A percentile compares a stretch with the other conserved stretches of the same genome.
These are phyloP conservation scores for Cucurbitaria berberidis DNA, from an alignment of 2,329 filamentous ascomycete species.

Conservation along the genomic window DNA sequence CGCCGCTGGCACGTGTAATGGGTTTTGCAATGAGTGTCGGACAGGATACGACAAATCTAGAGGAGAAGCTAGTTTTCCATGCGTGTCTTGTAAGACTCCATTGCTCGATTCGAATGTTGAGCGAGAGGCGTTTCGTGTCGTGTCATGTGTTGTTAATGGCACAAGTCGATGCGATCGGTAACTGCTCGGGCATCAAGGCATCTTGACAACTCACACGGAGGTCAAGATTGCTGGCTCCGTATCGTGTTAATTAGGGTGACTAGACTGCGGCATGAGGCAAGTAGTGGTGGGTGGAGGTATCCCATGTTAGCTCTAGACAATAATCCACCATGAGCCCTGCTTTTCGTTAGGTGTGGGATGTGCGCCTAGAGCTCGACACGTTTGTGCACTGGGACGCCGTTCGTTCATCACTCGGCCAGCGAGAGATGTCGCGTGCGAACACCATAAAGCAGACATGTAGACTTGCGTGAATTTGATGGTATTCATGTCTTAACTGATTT, in stretches of 20 bases:
- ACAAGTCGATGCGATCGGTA: neutral
- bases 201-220: neutral
- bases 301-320: neutral
- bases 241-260: neutral
- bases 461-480: slow-evolving; percentile 40
- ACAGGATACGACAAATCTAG: neutral
- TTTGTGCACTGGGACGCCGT: neutral
- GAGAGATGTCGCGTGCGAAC: neutral
- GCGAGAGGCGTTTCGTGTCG: neutral
- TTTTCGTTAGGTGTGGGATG: no score
- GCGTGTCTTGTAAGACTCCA: neutral
- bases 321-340: neutral
- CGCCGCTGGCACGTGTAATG: neutral
- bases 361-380: neutral
- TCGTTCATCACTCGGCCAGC: neutral
- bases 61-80: neutral
- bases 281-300: neutral
- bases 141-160: neutral
- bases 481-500: slow-evolving; percentile 35
- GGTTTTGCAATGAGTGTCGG: neutral
- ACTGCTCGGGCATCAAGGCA: neutral
- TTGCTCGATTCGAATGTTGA: neutral
- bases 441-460: neutral
- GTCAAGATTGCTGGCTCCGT: neutral
- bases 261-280: neutral